Conservation (phyloP, 1,139 yeast genomes). For the Meyerozyma guilliermondii region DNA sequence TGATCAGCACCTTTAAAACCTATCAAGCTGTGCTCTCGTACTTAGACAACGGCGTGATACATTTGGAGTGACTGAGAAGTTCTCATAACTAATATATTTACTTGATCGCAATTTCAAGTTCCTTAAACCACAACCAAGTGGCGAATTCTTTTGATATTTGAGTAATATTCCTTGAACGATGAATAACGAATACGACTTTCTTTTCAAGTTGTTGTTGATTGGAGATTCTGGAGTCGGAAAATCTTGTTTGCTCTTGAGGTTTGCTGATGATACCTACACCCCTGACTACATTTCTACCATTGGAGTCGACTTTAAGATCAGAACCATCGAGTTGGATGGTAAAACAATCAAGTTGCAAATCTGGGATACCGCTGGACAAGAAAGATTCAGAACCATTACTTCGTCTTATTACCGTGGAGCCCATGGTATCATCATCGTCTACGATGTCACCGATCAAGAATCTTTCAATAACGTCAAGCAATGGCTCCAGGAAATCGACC, state of each 20-base stretch:
- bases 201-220: conserved; percentile 87
- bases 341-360: conserved; percentile 96
- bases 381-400: conserved; percentile 94
- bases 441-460: conserved; percentile 97
- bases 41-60: background rate
- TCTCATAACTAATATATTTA: background rate
- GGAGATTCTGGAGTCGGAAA: conserved; percentile 99
- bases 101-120: background rate
- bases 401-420: conserved; percentile 98
- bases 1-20: background rate
- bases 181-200: conserved; percentile 94
- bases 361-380: conserved; percentile 99
- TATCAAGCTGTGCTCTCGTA: background rate
- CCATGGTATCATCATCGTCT: conserved; percentile 95
- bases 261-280: conserved; percentile 96
- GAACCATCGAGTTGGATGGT: conserved; percentile 92
- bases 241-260: conserved; percentile 88
- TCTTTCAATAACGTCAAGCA: conserved; percentile 96
- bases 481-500: conserved; percentile 98
- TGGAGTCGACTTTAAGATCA: conserved; percentile 97
- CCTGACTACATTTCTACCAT: conserved; percentile 96
- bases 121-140: background rate
- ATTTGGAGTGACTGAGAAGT: background rate
- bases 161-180: conserved; percentile 21
- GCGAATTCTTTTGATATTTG: background rate